Evolutionary conservation across 768 basidiomycete species (phyloP).

Genomic region (Podaxis carcinomalis): DNA sequence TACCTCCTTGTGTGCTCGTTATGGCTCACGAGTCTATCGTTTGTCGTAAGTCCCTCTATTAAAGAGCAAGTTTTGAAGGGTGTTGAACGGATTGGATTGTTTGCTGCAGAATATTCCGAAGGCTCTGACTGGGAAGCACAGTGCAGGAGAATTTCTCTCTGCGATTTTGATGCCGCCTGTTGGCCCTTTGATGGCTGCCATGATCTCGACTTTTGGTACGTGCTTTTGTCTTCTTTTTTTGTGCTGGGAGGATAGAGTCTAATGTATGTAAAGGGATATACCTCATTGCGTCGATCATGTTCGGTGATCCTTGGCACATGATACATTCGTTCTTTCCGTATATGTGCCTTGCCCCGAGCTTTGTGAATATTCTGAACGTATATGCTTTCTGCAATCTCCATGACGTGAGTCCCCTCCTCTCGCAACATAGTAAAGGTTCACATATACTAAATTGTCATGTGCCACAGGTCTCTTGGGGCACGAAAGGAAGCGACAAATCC

Average conservation of each 20-base stretch:
- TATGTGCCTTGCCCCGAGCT: constrained; percentile 83
- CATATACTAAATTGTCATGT: not conserved
- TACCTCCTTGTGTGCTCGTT: constrained; percentile 88
- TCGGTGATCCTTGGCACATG: constrained; percentile 95
- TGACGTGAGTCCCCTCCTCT: constrained; percentile 43
- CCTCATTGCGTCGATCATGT: not conserved
- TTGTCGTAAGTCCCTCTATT: constrained; percentile 44
- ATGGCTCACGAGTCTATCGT: constrained; percentile 76
- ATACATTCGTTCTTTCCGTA: constrained; percentile 92
- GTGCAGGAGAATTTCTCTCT: constrained; percentile 42
- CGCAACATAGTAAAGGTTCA: too few species aligned
- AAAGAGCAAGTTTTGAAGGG: too few species aligned
- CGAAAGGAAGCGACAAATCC: constrained; percentile 91
- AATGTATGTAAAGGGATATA: not conserved
- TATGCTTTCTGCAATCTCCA: constrained; percentile 98
- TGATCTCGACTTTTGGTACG: constrained; percentile 85
- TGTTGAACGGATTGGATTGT: not conserved
- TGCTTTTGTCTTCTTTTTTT: constrained; percentile 65
- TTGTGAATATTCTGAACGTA: constrained; percentile 92
- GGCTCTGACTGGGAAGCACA: constrained; percentile 40
- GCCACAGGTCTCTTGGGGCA: constrained; percentile 68
- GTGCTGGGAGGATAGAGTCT: constrained; percentile 70
- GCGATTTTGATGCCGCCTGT: constrained; percentile 73
- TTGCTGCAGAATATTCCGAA: constrained; percentile 47
- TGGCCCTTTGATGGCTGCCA: constrained; percentile 78